Conservation (phyloP, 257 asterid genomes). For the Fraxinus pennsylvanica region DNA sequence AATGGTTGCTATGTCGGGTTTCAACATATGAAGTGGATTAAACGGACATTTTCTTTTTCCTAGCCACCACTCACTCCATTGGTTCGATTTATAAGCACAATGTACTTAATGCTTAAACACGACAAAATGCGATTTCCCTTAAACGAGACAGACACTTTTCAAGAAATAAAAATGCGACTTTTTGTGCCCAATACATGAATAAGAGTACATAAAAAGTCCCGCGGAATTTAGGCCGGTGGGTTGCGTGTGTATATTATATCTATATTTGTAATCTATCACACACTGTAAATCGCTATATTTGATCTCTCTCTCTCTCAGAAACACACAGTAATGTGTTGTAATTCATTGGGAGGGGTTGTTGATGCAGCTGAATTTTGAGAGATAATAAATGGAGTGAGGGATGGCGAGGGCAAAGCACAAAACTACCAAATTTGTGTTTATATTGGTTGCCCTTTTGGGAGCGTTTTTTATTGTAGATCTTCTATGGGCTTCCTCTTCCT, state of each 20-base stretch:
- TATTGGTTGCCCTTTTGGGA: conserved; percentile 56
- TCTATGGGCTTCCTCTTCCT: conserved; percentile 69
- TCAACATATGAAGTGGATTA: too few relatives aligned
- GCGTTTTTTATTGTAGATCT: conserved; percentile 67
- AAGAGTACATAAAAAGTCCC: background rate
- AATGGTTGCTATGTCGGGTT: too few relatives aligned
- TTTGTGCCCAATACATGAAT: background rate
- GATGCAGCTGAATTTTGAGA: background rate
- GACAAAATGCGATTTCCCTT: background rate
- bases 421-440: conserved; percentile 54
- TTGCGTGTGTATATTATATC: background rate
- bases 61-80: too few relatives aligned
- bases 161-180: background rate
- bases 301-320: background rate
- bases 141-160: background rate
- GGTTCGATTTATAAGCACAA: too few relatives aligned
- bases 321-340: conserved; percentile 20
- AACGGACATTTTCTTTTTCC: too few relatives aligned
- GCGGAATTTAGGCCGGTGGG: background rate
- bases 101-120: too few relatives aligned
- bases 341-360: background rate
- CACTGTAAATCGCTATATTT: conserved; percentile 24
- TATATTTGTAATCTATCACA: background rate
- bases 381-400: conserved; percentile 13
- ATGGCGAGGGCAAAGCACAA: conserved; percentile 50